These are phyloP conservation scores for Pseudogymnoascus sp. DNA, from an alignment of 2,329 filamentous ascomycete genomes.

Conservation along the genomic window DNA sequence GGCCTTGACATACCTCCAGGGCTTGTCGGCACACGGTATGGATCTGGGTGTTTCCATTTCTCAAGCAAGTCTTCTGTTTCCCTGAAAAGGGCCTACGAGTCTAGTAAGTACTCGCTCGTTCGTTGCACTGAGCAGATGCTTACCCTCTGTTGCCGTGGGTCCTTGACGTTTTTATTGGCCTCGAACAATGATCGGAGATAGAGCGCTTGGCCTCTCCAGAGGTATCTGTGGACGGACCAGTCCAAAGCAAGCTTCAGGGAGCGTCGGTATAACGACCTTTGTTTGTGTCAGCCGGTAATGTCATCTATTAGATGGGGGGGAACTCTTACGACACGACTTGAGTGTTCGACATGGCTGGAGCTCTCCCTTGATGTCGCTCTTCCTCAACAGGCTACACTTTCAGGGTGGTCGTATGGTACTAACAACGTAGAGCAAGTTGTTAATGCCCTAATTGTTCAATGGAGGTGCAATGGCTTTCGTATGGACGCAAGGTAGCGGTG, in stretches of 20 bases:
- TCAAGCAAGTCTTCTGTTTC: constrained; percentile 85
- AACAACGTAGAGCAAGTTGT: background rate
- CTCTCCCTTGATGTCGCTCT: constrained; percentile 6
- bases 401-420: background rate
- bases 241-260: constrained; percentile 89
- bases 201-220: constrained; percentile 93
- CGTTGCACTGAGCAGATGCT: constrained; percentile 20
- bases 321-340: constrained; percentile 28
- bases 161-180: constrained; percentile 76
- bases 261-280: constrained; percentile 76
- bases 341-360: constrained; percentile 29
- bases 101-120: background rate
- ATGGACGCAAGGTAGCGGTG: background rate
- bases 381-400: background rate
- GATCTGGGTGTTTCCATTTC: constrained; percentile 97
- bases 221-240: constrained; percentile 86
- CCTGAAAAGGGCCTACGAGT: constrained; percentile 64
- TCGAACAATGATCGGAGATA: constrained; percentile 96
- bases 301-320: background rate
- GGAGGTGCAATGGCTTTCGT: constrained; percentile 1
- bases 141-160: constrained; percentile 83
- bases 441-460: background rate
- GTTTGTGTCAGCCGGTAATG: constrained; percentile 14
- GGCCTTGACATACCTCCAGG: constrained; percentile 67
- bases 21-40: constrained; percentile 81